phyloP scores from a whole-genome alignment of 1,284 basidiomycete species.

The Fistulinella staudtii region DNA sequence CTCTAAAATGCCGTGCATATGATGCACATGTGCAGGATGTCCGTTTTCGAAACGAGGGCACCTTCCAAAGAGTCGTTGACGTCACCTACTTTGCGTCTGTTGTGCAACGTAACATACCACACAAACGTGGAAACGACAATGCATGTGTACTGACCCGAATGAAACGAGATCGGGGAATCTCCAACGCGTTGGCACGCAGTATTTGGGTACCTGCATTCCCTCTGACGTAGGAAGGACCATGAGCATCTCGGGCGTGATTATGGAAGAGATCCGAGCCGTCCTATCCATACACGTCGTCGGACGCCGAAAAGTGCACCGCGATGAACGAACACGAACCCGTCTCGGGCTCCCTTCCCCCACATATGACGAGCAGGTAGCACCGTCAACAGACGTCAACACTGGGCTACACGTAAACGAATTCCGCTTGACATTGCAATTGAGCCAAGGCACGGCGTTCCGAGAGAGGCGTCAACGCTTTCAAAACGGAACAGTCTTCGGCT shows the following conservation, averaged over 20 bases:
- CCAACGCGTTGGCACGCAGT: no score
- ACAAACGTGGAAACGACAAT: no score
- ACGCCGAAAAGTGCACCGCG: no score
- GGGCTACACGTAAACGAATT: neutral
- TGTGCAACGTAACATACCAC: no score
- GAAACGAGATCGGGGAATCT: no score
- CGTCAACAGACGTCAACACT: neutral
- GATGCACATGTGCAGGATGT: neutral
- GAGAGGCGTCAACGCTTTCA: no score
- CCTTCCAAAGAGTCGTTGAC: neutral
- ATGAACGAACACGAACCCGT: no score
- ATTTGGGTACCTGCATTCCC: neutral
- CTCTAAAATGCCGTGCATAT: neutral
- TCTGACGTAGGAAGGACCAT: no score
- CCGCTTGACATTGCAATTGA: neutral
- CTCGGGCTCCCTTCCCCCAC: neutral
- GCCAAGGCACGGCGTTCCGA: neutral
- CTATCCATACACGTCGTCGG: no score
- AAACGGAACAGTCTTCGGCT: no score
- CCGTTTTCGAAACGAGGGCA: neutral
- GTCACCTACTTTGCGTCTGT: neutral
- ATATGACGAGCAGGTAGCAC: no score
- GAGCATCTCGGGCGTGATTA: neutral
- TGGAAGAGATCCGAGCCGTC: slow-evolving; percentile 1
- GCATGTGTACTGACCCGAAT: no score